phyloP scores from a whole-genome alignment of 352 stramenopile genomes.

The Globisporangium nagaii region DNA sequence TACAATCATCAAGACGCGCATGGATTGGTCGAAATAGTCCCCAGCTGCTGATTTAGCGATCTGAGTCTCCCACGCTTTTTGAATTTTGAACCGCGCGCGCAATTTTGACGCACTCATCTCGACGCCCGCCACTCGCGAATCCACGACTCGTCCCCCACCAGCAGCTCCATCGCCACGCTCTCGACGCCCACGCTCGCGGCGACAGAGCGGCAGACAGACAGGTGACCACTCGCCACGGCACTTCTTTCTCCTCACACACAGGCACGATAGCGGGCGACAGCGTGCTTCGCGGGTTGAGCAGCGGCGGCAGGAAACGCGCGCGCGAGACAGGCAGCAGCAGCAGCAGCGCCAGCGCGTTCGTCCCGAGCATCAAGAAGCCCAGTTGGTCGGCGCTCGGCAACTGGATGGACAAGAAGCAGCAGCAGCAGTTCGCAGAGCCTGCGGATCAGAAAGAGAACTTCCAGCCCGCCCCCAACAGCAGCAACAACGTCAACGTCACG shows the following conservation, averaged over 20 bases:
- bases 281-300: background rate
- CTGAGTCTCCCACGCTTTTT: background rate
- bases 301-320: conserved; percentile 24
- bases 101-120: background rate
- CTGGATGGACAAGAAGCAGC: conserved; percentile 8
- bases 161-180: background rate
- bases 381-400: background rate
- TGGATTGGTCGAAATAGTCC: no score
- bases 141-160: no score
- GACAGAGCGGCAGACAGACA: background rate
- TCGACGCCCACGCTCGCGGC: background rate
- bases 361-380: conserved; percentile 24
- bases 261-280: conserved; percentile 7
- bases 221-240: background rate
- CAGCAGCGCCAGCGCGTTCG: background rate
- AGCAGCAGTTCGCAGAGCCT: background rate
- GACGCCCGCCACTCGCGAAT: conserved; percentile 1
- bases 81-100: conserved; percentile 11
- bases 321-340: conserved; percentile 19
- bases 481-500: conserved; percentile 1
- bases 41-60: no score
- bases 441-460: conserved; percentile 41
- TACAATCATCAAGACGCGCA: no score
- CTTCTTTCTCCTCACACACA: background rate
- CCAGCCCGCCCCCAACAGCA: conserved; percentile 19